Conservation (phyloP, 2,329 filamentous ascomycete genomes). For the Gyromitra esculenta region DNA sequence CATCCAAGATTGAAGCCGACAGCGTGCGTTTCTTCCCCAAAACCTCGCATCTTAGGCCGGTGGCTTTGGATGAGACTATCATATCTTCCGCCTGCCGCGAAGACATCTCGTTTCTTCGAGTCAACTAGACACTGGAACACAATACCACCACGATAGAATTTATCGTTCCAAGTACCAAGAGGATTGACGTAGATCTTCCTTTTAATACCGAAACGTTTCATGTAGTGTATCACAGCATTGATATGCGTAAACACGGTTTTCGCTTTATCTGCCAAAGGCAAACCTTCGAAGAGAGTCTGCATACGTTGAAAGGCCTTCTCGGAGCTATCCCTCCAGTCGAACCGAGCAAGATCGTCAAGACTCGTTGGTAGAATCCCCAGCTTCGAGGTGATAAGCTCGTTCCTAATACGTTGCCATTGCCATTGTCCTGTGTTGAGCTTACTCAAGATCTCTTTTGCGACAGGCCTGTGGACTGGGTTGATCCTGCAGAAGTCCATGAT, state of each 20-base stretch:
- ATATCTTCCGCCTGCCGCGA: constrained; percentile 93
- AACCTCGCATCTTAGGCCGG: constrained; percentile 69
- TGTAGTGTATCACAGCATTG: constrained; percentile 78
- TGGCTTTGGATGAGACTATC: constrained; percentile 88
- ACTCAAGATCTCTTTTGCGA: constrained; percentile 83
- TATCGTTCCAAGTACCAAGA: constrained; percentile 87
- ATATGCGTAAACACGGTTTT: constrained; percentile 78
- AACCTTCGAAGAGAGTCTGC: constrained; percentile 74
- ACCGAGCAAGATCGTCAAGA: constrained; percentile 86
- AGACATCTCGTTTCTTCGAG: constrained; percentile 79
- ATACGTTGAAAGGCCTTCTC: constrained; percentile 69
- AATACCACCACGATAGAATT: constrained; percentile 85
- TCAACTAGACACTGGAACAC: constrained; percentile 93
- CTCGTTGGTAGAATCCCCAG: constrained; percentile 88
- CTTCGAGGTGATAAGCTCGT: constrained; percentile 80
- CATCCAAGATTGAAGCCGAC: constrained; percentile 93
- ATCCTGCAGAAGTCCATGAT: constrained; percentile 93
- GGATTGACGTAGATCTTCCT: constrained; percentile 86
- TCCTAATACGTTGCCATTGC: constrained; percentile 83
- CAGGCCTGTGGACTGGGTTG: constrained; percentile 71
- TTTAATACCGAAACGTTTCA: constrained; percentile 76
- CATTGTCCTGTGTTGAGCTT: constrained; percentile 83
- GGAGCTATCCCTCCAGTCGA: constrained; percentile 81
- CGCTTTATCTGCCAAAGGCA: constrained; percentile 69
- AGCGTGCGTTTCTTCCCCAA: constrained; percentile 74